These are phyloP conservation scores for Diaporthe velutina DNA, from an alignment of 2,329 filamentous ascomycete species.

Conservation along the genomic window DNA sequence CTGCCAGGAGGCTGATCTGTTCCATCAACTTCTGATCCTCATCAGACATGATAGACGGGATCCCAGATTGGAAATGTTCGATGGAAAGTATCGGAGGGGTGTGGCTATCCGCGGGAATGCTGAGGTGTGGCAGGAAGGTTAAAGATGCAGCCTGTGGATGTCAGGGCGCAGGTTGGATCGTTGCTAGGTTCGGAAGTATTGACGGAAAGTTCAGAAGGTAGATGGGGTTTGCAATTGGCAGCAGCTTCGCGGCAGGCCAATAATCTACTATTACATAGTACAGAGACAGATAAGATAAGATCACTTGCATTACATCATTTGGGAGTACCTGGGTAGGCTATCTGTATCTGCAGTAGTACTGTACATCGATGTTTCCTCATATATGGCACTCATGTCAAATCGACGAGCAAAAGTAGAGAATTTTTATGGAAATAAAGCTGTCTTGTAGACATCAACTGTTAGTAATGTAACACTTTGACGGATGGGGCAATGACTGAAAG, in stretches of 20 bases:
- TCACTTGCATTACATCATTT: neutral
- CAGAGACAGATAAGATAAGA: conserved; percentile 17
- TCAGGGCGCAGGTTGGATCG: neutral
- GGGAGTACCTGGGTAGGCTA: neutral
- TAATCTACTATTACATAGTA: neutral
- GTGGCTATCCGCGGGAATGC: neutral
- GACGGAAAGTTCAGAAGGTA: neutral
- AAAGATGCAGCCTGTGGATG: neutral
- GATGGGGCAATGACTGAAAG: neutral
- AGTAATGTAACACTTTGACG: neutral
- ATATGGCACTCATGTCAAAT: neutral
- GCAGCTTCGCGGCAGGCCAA: neutral
- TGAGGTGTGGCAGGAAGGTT: neutral
- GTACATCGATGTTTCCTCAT: neutral
- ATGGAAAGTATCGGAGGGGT: neutral
- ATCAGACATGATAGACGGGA: conserved; percentile 54
- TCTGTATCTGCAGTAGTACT: neutral
- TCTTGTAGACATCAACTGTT: neutral
- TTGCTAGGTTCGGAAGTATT: neutral
- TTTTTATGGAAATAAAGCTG: neutral
- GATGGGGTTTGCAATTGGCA: too few species aligned
- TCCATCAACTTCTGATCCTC: conserved; percentile 67
- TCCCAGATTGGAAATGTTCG: too few species aligned
- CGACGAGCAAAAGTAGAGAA: neutral
- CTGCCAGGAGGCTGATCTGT: conserved; percentile 65